These are phyloP conservation scores for Debaryomycetaceae sp. DNA, from an alignment of 1,139 yeast genomes.

Conservation along the genomic window DNA sequence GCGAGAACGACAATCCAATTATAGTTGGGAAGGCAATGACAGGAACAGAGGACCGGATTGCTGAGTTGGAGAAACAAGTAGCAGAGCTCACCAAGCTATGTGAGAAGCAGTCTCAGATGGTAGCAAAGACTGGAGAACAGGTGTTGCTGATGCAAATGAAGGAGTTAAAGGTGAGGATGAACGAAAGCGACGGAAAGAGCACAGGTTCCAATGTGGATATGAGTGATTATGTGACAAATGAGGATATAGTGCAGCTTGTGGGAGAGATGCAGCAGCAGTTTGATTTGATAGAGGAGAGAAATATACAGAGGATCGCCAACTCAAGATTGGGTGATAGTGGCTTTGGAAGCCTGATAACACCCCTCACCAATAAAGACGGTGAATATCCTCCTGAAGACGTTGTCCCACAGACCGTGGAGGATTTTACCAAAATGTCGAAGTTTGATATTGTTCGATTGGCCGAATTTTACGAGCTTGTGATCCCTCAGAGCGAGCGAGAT, in stretches of 20 bases:
- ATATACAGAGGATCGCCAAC: slow-evolving; percentile 57
- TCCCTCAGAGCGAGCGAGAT: slow-evolving; percentile 49
- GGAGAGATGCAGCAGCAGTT: slow-evolving; percentile 88
- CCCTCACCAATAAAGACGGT: slow-evolving; percentile 65
- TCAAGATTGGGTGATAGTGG: slow-evolving; percentile 16
- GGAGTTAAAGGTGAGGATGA: slow-evolving; percentile 40
- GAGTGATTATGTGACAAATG: slow-evolving; percentile 68
- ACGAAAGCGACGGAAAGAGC: slow-evolving; percentile 16
- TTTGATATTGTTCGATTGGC: slow-evolving; percentile 50
- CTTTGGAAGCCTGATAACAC: slow-evolving; percentile 16
- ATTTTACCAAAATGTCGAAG: slow-evolving; percentile 46
- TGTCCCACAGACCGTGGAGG: slow-evolving; percentile 61
- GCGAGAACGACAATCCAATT: too few relatives aligned
- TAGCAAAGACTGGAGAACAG: slow-evolving; percentile 70
- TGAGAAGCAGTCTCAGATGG: slow-evolving; percentile 38
- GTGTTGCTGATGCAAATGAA: slow-evolving; percentile 64
- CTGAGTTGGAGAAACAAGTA: slow-evolving; percentile 21
- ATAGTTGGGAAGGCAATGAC: not conserved
- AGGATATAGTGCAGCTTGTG: slow-evolving; percentile 79
- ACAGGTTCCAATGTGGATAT: slow-evolving; percentile 35
- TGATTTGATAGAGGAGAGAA: slow-evolving; percentile 65
- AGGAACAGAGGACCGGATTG: not conserved
- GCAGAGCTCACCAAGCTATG: slow-evolving; percentile 48
- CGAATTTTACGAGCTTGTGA: slow-evolving; percentile 66
- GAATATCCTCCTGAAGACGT: slow-evolving; percentile 51